Base-by-base conservation (phyloP, 2,329 filamentous ascomycete species). In the Karstenula rhodostoma region DNA sequence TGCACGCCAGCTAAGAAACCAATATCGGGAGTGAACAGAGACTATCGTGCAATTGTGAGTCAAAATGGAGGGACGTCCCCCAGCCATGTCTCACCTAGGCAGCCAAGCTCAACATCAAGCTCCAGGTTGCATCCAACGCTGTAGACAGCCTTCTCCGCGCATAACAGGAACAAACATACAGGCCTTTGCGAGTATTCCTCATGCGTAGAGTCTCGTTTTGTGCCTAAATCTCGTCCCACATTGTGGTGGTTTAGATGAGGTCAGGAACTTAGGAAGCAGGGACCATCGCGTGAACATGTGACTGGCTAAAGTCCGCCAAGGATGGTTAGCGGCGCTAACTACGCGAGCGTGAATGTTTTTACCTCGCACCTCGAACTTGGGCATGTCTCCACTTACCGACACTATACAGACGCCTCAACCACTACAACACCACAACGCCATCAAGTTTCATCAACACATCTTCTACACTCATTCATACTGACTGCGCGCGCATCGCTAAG, bases 261-360 rank as follows among this genome's bases (percentile, higher is more conserved):
- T 17, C 19, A 27, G 22, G 33, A 27, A 44, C 42, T 5, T 23
- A 12, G 7, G 8, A 22, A 52, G 49, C 33, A 52, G 22, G 49
- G 49, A 52, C 33, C 49, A 52, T 64, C 64, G 59, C 63, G 59
- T 54, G 59, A 59, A 58, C 72, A 72, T 69, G 72, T 74, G 72
- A 71, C 65, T 52, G 57, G 58, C 58, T 66, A 23, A 67, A 63
- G 68, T 63, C 65, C 60, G 71, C 70, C 72, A 74, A 73, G 67
- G 48, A 55, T 35, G 44, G 53, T 59, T 65, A 70, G 63, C 58
- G 63, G 57, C 69, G 67, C 74, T 74, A 76, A 67, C 64, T 75
- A 76, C 69, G 73, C 73, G 73, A 75, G 72, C 70, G 74, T 76
- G 73, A 76, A 77, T 77, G 73, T 71, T 75, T 76, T 76, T 71